A percentile compares a stretch with the other conserved stretches of the same genome.
Evolutionary conservation across 2,329 filamentous ascomycete genomes (phyloP).

Genomic region (Fonsecaea erecta): DNA sequence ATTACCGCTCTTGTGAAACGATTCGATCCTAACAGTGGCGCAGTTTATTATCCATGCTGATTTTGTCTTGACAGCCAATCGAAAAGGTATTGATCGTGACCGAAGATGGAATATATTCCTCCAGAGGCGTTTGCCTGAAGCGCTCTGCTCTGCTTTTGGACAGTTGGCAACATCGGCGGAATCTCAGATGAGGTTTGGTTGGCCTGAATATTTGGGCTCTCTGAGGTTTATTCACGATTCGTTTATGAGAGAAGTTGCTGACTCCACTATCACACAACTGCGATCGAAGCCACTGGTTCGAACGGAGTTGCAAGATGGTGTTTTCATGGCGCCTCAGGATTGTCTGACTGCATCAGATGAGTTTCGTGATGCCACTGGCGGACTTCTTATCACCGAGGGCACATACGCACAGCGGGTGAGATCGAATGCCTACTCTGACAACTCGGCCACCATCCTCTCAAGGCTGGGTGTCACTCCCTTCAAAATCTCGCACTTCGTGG

Average conservation of each 20-base stretch:
- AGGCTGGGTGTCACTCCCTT: slow-evolving; percentile 13
- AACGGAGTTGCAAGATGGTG: slow-evolving; percentile 11
- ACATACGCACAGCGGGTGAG: slow-evolving; percentile 10
- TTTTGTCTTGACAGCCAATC: slow-evolving; percentile 23
- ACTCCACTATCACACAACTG: slow-evolving; percentile 8
- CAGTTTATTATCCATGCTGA: slow-evolving; percentile 26
- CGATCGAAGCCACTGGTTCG: slow-evolving; percentile 15
- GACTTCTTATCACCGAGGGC: slow-evolving; percentile 18
- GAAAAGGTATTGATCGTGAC: slow-evolving; percentile 12
- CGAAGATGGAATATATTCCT: slow-evolving; percentile 19
- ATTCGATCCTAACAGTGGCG: background rate
- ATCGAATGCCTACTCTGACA: slow-evolving; percentile 15
- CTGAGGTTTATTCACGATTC: slow-evolving; percentile 16
- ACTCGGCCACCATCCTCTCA: slow-evolving; percentile 4
- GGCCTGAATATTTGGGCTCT: slow-evolving; percentile 23
- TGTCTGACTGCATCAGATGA: slow-evolving; percentile 17
- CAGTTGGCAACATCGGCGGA: slow-evolving; percentile 19
- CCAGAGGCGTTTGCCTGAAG: slow-evolving; percentile 3
- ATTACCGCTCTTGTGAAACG: background rate
- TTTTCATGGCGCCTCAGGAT: slow-evolving; percentile 14
- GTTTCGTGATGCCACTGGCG: slow-evolving; percentile 15
- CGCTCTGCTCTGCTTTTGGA: slow-evolving; percentile 16
- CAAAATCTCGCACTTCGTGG: slow-evolving; percentile 2
- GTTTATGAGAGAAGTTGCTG: slow-evolving; percentile 19
- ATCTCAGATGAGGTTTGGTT: slow-evolving; percentile 16